Percentiles rank a stretch among this genome's conserved stretches.
These are phyloP conservation scores for Dentipellis fragilis DNA, from an alignment of 768 basidiomycete species.

Conservation along the genomic window DNA sequence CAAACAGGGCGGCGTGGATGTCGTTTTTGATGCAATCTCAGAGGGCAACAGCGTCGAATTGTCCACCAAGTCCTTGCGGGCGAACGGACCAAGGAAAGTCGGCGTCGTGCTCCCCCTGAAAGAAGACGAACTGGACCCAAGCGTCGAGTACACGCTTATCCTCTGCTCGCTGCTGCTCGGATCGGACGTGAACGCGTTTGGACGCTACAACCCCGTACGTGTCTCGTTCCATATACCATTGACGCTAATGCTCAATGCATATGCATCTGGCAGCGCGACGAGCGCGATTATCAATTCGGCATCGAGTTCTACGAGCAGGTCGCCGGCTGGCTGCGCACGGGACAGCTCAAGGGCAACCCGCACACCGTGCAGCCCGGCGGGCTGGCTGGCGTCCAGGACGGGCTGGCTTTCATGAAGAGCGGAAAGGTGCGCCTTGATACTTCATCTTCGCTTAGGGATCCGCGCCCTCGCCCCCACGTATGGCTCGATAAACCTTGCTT, in stretches of 20 bases:
- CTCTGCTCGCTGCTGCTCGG: not conserved
- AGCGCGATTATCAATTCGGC: constrained; percentile 13
- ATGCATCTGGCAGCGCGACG: not conserved
- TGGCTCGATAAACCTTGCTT: not conserved
- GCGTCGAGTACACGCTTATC: not conserved
- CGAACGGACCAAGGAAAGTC: not conserved
- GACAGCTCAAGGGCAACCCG: constrained; percentile 17
- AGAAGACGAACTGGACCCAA: not conserved
- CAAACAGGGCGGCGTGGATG: constrained; percentile 13
- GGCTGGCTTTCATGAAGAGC: constrained; percentile 19
- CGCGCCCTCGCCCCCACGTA: no score
- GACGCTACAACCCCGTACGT: not conserved
- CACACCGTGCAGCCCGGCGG: constrained; percentile 17
- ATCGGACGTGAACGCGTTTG: not conserved
- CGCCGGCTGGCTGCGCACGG: not conserved
- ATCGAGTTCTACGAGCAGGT: constrained; percentile 2
- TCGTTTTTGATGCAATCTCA: constrained; percentile 8
- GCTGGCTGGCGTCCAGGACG: constrained; percentile 4
- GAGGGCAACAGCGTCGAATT: not conserved
- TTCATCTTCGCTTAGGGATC: not conserved
- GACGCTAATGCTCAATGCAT: constrained; percentile 13
- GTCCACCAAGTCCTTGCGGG: not conserved
- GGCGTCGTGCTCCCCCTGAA: not conserved
- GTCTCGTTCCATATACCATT: constrained; percentile 11
- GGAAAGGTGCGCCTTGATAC: constrained; percentile 14